Percentiles rank a stretch among this genome's conserved stretches.
These are phyloP conservation scores for Tetracladium setigerum DNA, from an alignment of 495 filamentous ascomycete species.

Conservation along the genomic window DNA sequence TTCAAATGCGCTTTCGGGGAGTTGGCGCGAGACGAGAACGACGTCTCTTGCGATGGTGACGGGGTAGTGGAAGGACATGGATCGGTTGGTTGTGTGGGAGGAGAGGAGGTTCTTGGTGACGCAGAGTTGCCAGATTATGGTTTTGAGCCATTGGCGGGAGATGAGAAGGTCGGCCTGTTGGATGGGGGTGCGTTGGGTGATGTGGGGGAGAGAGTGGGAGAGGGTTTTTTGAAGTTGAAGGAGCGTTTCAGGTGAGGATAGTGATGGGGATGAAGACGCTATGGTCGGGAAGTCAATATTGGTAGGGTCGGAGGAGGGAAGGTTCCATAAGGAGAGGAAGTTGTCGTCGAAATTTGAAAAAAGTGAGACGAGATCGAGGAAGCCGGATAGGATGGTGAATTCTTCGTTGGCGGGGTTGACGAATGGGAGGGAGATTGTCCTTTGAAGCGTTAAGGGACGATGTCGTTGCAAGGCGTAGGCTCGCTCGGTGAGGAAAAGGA, in stretches of 20 bases:
- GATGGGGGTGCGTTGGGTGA: slow-evolving; percentile 19
- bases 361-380: slow-evolving; percentile 8
- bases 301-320: background rate
- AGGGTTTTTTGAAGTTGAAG: slow-evolving; percentile 8
- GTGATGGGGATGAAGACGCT: slow-evolving; percentile 26
- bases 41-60: slow-evolving; percentile 10
- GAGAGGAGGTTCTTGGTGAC: slow-evolving; percentile 41
- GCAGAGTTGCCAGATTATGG: slow-evolving; percentile 53
- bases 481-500: slow-evolving; percentile 18
- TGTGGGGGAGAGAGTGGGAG: slow-evolving; percentile 3
- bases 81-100: background rate
- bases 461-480: slow-evolving; percentile 17
- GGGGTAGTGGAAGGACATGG: slow-evolving; percentile 11
- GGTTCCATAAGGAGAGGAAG: slow-evolving; percentile 13
- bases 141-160: slow-evolving; percentile 52
- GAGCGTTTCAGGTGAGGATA: slow-evolving; percentile 1
- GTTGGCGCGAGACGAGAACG: background rate
- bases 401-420: slow-evolving; percentile 4
- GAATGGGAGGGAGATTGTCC: slow-evolving; percentile 11
- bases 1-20: slow-evolving; percentile 11
- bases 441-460: slow-evolving; percentile 11
- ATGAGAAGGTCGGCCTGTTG: slow-evolving; percentile 52
- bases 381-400: slow-evolving; percentile 5
- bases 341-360: slow-evolving; percentile 14
- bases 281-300: slow-evolving; percentile 1